Evolutionary conservation across 2,329 filamentous ascomycete genomes (phyloP).

Genomic region (Sporothrix humicola): DNA sequence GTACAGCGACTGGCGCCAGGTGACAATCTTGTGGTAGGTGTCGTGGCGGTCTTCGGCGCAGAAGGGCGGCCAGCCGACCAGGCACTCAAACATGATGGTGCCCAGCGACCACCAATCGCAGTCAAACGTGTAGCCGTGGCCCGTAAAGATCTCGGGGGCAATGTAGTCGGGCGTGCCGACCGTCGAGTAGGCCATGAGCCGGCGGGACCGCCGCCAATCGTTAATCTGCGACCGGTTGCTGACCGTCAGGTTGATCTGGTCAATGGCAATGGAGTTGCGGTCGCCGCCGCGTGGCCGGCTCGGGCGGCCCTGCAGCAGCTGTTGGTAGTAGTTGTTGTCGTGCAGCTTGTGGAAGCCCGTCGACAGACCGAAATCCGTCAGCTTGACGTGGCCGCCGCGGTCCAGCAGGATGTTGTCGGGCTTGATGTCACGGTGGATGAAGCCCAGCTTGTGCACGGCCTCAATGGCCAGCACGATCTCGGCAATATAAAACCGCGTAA

Average conservation of each 20-base stretch:
- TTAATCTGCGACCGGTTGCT: conserved; percentile 98
- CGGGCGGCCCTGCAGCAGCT: conserved; percentile 82
- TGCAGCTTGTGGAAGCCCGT: conserved; percentile 98
- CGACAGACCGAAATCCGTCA: conserved; percentile 96
- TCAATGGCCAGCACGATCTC: conserved; percentile 98
- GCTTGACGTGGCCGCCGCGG: conserved; percentile 93
- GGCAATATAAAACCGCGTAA: conserved; percentile 98
- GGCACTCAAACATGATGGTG: conserved; percentile 99
- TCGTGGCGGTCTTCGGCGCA: conserved; percentile 97
- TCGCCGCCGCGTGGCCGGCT: conserved; percentile 70
- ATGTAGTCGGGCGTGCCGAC: conserved; percentile 99
- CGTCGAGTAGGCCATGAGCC: conserved; percentile 96
- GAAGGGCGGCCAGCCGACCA: conserved; percentile 98
- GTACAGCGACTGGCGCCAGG: conserved; percentile 94
- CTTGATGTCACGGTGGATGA: conserved; percentile 99
- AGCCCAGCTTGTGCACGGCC: conserved; percentile 95
- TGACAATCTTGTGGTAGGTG: conserved; percentile 98
- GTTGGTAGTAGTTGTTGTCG: conserved; percentile 98
- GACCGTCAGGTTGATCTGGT: conserved; percentile 97
- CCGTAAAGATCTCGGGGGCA: conserved; percentile 96
- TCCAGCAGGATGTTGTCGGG: conserved; percentile 98
- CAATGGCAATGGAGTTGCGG: conserved; percentile 91
- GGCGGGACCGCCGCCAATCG: conserved; percentile 94
- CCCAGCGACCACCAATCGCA: conserved; percentile 99
- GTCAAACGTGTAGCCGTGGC: conserved; percentile 92